Base-by-base conservation (phyloP, 2,329 filamentous ascomycete species). In the Cryphonectria naterciae region DNA sequence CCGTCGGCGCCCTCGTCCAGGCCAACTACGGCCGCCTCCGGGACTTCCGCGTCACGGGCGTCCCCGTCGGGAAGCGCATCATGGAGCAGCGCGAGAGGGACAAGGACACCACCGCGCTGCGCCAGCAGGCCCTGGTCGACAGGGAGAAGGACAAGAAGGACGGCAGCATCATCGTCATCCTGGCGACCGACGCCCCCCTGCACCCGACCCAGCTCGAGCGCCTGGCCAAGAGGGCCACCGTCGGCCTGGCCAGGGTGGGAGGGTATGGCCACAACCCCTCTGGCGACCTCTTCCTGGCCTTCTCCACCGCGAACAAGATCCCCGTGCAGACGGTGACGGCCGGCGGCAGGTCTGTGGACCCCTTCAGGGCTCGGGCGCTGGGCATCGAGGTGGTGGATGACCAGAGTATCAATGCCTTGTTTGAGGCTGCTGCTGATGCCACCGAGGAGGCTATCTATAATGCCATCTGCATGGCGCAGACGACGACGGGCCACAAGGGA, bases 401-500 rank as follows among this genome's bases (percentile, higher is more conserved):
- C 74, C 80, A 84, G 67, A 88, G 85, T 4, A 89, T 92, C 72
- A 89, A 91, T 74, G 84, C 84, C 0, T 77, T 91, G 70, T 89
- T 92, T 70, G 85, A 90, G 76, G 89, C 88, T 1, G 85, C 83
- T 2, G 87, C 87, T 0, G 89, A 92, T 75, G 86, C 86, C 0
- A 88, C 88, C 0, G 89, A 92, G 75, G 90, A 92, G 78, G 85
- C 88, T 1, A 90, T 92, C 68, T 86, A 90, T 73, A 92, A 92
- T 76, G 85, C 86, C 0, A 78, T 92, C 11, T 89, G 85, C 72
- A 89, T 87, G 81, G 88, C 89, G 1, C 85, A 89, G 74, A 87
- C 85, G 0, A 87, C 89, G 81, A 84, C 82, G 0, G 89, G 89
- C 0, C 83, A 85, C 71, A 81, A 83, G 65, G 86, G 84, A 1